These are phyloP conservation scores for Pistacia atlantica DNA, from an alignment of 345 rosid species.

Conservation along the genomic window DNA sequence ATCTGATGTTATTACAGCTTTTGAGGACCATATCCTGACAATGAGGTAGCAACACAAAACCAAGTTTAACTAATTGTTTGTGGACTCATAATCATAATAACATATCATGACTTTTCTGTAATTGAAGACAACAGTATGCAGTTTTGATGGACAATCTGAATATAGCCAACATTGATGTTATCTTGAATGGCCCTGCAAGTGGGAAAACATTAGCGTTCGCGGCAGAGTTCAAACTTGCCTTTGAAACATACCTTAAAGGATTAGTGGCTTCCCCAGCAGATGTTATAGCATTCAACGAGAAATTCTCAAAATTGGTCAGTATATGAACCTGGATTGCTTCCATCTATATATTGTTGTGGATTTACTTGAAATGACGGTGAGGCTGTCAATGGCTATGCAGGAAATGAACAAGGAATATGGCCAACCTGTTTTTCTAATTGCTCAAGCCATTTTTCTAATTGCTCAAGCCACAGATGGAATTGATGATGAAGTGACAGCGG, in stretches of 20 bases:
- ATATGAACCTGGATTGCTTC: background rate
- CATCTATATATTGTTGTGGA: background rate
- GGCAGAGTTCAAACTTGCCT: constrained; percentile 60
- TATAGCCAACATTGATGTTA: constrained; percentile 39
- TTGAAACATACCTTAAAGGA: constrained; percentile 48
- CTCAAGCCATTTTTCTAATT: no score
- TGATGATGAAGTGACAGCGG: constrained; percentile 27
- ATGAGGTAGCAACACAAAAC: constrained; percentile 39
- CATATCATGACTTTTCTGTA: background rate
- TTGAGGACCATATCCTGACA: constrained; percentile 45
- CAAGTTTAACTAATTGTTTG: background rate
- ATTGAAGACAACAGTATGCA: constrained; percentile 51
- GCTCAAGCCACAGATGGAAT: constrained; percentile 47
- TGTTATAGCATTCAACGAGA: constrained; percentile 43
- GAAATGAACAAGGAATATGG: constrained; percentile 52
- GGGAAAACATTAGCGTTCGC: constrained; percentile 39
- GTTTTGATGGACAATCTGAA: constrained; percentile 44
- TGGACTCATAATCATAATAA: no score
- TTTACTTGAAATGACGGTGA: background rate
- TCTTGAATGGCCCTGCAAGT: constrained; percentile 24
- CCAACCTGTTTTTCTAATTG: constrained; percentile 41
- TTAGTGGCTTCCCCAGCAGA: constrained; percentile 57
- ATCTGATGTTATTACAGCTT: constrained; percentile 20
- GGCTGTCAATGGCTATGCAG: constrained; percentile 28
- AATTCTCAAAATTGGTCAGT: constrained; percentile 43